phyloP scores from a whole-genome alignment of 345 rosid genomes.

The Crucihimalaya himalaica region DNA sequence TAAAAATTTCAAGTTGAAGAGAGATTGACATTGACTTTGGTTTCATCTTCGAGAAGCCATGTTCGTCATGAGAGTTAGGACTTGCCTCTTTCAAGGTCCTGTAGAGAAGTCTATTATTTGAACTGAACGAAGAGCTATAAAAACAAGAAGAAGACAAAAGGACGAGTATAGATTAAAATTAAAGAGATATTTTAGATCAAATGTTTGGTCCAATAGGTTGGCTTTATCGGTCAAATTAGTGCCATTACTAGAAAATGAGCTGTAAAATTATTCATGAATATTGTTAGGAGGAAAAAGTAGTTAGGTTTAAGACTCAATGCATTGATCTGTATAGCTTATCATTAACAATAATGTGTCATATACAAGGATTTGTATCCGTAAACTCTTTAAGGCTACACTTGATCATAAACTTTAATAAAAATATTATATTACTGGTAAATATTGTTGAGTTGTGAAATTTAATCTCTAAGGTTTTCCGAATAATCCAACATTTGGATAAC shows the following conservation, averaged over 20 bases:
- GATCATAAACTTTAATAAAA: not conserved
- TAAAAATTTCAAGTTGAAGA: constrained; percentile 12
- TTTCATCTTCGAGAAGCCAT: constrained; percentile 34
- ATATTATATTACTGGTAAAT: not conserved
- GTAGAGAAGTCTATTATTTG: constrained; percentile 1
- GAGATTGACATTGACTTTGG: constrained; percentile 37
- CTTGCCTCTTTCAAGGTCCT: constrained; percentile 31
- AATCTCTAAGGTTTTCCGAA: not conserved
- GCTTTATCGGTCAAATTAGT: constrained; percentile 8
- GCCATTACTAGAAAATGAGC: constrained; percentile 11
- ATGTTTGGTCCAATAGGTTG: constrained; percentile 28
- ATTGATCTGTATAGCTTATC: constrained; percentile 1
- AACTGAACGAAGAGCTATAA: not conserved
- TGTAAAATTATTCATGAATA: constrained; percentile 22
- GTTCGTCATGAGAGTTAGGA: constrained; percentile 12
- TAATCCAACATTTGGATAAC: not conserved
- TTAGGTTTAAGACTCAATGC: not conserved
- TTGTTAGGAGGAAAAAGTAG: not conserved
- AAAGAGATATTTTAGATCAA: not conserved
- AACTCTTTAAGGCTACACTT: not conserved
- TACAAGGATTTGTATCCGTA: not conserved
- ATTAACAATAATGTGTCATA: constrained; percentile 5
- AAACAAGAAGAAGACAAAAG: constrained; percentile 22
- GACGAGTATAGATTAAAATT: not conserved
- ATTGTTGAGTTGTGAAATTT: not conserved